Percentiles rank a stretch among this genome's conserved stretches.
phyloP scores from a whole-genome alignment of 176 grass and related monocot genomes.

The Carex parvula region DNA sequence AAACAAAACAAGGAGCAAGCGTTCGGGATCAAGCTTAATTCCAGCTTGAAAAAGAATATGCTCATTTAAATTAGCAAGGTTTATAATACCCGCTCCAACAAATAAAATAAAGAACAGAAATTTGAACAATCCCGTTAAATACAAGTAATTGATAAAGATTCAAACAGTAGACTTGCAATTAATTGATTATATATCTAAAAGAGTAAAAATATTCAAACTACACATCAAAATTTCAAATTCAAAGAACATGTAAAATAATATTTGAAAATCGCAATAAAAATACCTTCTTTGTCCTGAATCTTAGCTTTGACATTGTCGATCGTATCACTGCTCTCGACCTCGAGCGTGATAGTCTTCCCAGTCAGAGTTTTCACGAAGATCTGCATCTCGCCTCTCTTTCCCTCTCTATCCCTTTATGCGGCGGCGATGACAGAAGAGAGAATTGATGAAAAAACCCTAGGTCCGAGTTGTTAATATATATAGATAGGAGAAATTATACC shows the following conservation, averaged over 20 bases:
- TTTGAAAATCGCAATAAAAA: neutral
- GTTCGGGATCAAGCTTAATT: neutral
- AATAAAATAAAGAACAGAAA: neutral
- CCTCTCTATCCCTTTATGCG: neutral
- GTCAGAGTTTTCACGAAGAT: slow-evolving; percentile 98
- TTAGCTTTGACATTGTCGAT: slow-evolving; percentile 99
- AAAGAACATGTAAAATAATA: neutral
- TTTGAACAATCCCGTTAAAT: neutral
- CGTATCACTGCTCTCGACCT: slow-evolving; percentile 98
- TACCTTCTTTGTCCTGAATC: slow-evolving; percentile 98
- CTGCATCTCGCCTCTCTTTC: slow-evolving; percentile 58
- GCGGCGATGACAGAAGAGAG: neutral
- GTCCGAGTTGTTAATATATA: neutral
- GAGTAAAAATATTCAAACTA: neutral
- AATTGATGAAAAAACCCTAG: slow-evolving; percentile 18
- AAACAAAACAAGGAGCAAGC: neutral
- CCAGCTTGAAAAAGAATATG: neutral
- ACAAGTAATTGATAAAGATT: neutral
- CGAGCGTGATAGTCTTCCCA: slow-evolving; percentile 94
- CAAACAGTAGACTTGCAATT: neutral
- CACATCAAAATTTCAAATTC: too few relatives aligned
- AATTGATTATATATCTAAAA: neutral
- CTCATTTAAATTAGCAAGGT: neutral
- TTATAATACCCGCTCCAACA: neutral
- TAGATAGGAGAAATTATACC: neutral